A percentile compares a stretch with the other conserved stretches of the same genome.
These are phyloP conservation scores for Cyberlindnera meyerae DNA, from an alignment of 805 yeast genomes.

Conservation along the genomic window DNA sequence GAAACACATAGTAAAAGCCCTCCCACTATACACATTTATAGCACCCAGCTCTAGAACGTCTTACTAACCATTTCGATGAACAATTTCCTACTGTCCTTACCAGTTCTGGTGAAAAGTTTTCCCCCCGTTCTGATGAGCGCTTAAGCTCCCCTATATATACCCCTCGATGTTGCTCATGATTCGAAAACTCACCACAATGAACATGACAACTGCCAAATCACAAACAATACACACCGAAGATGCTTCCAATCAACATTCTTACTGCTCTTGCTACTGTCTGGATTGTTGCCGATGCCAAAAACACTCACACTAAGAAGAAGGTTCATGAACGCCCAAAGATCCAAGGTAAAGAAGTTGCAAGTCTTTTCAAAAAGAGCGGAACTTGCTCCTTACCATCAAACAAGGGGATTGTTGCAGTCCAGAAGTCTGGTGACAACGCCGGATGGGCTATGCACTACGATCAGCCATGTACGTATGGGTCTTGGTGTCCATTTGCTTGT, in stretches of 20 bases:
- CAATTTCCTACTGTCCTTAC: too few species aligned
- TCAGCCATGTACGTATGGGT: conserved; percentile 67
- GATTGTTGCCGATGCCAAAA: background rate
- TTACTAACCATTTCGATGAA: too few species aligned
- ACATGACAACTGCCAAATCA: too few species aligned
- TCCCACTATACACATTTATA: too few species aligned
- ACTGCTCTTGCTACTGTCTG: background rate
- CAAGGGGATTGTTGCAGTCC: conserved; percentile 66
- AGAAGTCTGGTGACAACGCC: conserved; percentile 50
- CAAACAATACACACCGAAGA: background rate
- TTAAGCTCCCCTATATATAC: too few species aligned
- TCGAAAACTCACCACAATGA: too few species aligned
- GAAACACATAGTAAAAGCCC: too few species aligned
- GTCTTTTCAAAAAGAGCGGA: conserved; percentile 31
- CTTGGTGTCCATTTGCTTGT: conserved; percentile 89
- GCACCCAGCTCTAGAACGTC: too few species aligned
- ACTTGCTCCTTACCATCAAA: conserved; percentile 65
- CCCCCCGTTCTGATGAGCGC: too few species aligned
- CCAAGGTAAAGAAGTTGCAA: conserved; percentile 24
- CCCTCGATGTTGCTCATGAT: too few species aligned
- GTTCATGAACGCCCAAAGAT: conserved; percentile 9
- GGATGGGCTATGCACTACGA: conserved; percentile 89
- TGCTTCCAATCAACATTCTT: conserved; percentile 2
- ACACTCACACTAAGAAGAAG: background rate
- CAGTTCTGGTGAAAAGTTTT: too few species aligned